A percentile compares a stretch with the other conserved stretches of the same genome.
Conservation (phyloP, 2,329 filamentous ascomycete genomes). For the Penicillium sp. region DNA sequence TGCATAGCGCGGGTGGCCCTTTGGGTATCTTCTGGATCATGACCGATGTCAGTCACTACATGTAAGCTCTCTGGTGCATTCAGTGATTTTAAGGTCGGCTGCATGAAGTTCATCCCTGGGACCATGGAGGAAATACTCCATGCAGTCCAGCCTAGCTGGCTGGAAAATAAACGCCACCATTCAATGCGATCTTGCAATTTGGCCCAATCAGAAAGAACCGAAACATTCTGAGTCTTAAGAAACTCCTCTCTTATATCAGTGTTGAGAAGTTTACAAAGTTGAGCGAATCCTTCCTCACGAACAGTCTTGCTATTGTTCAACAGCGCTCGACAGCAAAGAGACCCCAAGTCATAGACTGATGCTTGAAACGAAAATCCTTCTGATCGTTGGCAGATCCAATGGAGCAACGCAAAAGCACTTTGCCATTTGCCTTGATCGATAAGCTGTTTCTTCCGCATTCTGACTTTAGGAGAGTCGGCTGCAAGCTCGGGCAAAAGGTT, state of each 20-base stretch:
- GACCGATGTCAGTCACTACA: neutral
- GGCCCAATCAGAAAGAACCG: slow-evolving; percentile 12
- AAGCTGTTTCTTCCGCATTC: slow-evolving; percentile 5
- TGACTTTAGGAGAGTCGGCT: slow-evolving; percentile 17
- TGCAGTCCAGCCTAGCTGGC: slow-evolving; percentile 28
- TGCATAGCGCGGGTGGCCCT: neutral
- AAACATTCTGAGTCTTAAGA: neutral
- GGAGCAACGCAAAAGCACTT: slow-evolving; percentile 18
- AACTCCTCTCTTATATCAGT: slow-evolving; percentile 16
- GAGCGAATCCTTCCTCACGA: slow-evolving; percentile 12
- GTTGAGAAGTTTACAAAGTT: slow-evolving; percentile 4
- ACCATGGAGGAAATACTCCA: slow-evolving; percentile 21
- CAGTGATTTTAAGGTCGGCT: neutral
- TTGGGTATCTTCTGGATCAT: neutral
- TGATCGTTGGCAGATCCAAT: slow-evolving; percentile 30
- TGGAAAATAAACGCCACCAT: slow-evolving; percentile 21
- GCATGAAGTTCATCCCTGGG: neutral
- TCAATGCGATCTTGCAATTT: neutral
- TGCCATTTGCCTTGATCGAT: slow-evolving; percentile 20
- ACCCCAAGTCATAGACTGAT: slow-evolving; percentile 27
- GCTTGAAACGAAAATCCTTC: slow-evolving; percentile 24
- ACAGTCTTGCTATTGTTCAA: slow-evolving; percentile 7
- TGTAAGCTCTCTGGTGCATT: neutral
- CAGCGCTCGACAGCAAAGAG: slow-evolving; percentile 29
- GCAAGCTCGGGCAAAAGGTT: slow-evolving; percentile 25